Evolutionary conservation across 257 asterid species (phyloP).

Genomic region (Verbena officinalis): DNA sequence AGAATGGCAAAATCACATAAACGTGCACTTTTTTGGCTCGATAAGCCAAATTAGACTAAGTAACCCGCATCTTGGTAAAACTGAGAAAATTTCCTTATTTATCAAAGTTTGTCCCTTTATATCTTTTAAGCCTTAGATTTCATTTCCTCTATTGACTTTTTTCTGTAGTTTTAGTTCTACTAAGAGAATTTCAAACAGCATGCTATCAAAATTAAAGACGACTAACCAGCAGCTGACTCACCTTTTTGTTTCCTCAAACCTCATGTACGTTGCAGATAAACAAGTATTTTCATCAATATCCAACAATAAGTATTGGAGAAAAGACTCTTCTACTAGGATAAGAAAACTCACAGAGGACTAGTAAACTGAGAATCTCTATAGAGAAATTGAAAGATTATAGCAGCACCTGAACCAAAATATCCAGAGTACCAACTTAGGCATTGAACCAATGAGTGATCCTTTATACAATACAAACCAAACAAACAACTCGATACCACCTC

Average conservation of each 20-base stretch:
- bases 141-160: neutral
- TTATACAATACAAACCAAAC: constrained; percentile 12
- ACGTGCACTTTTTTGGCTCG: neutral
- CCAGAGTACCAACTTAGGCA: constrained; percentile 52
- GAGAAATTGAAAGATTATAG: constrained; percentile 48
- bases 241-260: constrained; percentile 31
- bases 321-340: constrained; percentile 40
- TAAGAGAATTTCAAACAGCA: constrained; percentile 17
- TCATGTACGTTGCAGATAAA: constrained; percentile 30
- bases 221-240: constrained; percentile 26
- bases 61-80: constrained; percentile 18
- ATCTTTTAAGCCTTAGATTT: neutral
- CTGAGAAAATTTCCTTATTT: too few species aligned
- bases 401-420: constrained; percentile 63
- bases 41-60: constrained; percentile 7
- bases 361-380: constrained; percentile 56
- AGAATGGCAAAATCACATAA: neutral
- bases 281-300: constrained; percentile 34
- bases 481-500: constrained; percentile 21
- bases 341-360: constrained; percentile 62
- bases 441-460: constrained; percentile 23
- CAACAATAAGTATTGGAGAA: constrained; percentile 26
- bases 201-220: constrained; percentile 20
- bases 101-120: neutral
- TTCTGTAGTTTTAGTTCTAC: constrained; percentile 4